A percentile compares a stretch with the other conserved stretches of the same genome.
phyloP scores from a whole-genome alignment of 78 protist species.

The Speleostelium caveatum region DNA sequence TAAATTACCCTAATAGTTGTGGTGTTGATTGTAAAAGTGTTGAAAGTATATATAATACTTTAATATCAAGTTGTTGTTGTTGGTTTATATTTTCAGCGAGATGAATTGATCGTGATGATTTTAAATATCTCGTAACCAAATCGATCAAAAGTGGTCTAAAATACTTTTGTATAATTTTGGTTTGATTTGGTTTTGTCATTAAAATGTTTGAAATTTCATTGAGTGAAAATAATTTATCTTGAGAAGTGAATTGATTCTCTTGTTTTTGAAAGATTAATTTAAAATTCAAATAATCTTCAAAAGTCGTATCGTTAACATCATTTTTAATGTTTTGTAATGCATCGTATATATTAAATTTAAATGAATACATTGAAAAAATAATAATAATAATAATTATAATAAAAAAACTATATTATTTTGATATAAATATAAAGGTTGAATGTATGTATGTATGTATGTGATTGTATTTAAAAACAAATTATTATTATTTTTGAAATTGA shows the following conservation, averaged over 20 bases:
- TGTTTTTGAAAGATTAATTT: constrained; percentile 19
- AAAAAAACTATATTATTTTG: no score
- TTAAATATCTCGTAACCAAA: constrained; percentile 42
- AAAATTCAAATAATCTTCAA: background rate
- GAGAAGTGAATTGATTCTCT: constrained; percentile 18
- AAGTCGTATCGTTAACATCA: background rate
- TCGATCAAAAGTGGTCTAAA: constrained; percentile 63
- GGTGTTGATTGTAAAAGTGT: constrained; percentile 62
- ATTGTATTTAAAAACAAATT: no score
- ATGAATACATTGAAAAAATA: no score
- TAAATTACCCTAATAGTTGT: constrained; percentile 51
- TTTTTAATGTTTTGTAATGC: background rate
- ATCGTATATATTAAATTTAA: background rate
- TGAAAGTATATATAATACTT: constrained; percentile 15
- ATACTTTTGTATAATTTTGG: background rate
- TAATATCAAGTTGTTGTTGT: background rate
- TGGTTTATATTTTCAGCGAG: background rate
- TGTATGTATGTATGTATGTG: no score
- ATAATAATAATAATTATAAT: no score
- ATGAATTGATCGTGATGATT: background rate
- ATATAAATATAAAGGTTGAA: no score
- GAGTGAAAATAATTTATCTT: constrained; percentile 25
- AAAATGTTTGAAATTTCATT: constrained; percentile 30
- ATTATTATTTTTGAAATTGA: no score
- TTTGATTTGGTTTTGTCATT: constrained; percentile 35